Evolutionary conservation across 2,329 filamentous ascomycete species (phyloP), one percentile per base, ranked within the genome.

Genomic region (Fusarium lyarnte): DNA sequence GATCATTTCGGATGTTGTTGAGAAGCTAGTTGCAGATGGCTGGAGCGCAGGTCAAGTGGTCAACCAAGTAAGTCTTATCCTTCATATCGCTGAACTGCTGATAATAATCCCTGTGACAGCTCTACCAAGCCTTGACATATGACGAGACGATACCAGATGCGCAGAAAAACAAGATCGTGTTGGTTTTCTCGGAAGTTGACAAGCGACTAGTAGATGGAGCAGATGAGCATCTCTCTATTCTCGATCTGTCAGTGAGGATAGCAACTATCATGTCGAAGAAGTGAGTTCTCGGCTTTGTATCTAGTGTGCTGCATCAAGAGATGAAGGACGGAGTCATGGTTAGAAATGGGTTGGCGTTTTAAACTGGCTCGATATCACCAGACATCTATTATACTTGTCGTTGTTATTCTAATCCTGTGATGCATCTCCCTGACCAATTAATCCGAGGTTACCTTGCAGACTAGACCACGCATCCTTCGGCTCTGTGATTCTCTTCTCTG

Each of bases 11-110:
- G 90, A 90, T 73, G 91, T 94, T 10, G 93, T 98, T 9, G 93
- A 95, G 76, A 93, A 97, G 73, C 91, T 99, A 86, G 91, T 98
- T 51, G 95, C 95, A 0, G 96, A 98, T 83, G 96, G 96, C 13
- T 99, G 96, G 95, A 98, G 95, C 80, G 96, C 95, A 29, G 91
- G 91, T 11, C 96, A 98, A 82, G 89, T 98, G 31, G 87, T 98
- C 41, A 85, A 88, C 23, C 94, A 97, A 87, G 92, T 93, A 84
- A 82, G 84, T 33, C 27, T 17, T n/a, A 21, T 39, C 39, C 45
- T 27, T 12, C 25, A 9, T 29, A 47, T 41, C 16, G 25, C 19
- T 8, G 8, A 13, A 58, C 14, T 11, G 6, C 31, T 43, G 13
- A 62, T 75, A 54, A 77, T 55, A 51, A 13, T 16, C 23, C 11